Conservation (phyloP, 495 filamentous ascomycete genomes). For the Hypoxylon lienhwacheense region DNA sequence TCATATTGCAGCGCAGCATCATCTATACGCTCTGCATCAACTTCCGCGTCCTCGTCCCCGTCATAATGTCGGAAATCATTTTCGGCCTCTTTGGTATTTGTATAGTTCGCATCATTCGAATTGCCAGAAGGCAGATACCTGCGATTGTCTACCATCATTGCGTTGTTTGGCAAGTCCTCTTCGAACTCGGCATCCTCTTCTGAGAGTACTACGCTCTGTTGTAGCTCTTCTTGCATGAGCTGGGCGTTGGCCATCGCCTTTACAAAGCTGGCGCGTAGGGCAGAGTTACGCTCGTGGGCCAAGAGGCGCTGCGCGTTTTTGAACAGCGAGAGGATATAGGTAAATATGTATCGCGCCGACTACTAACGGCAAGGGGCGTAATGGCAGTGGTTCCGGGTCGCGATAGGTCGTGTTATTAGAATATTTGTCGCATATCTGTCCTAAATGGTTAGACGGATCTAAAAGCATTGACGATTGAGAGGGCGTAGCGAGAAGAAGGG, state of each 20-base stretch:
- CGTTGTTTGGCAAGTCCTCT: conserved; percentile 24
- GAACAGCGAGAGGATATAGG: neutral
- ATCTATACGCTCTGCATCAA: conserved; percentile 38
- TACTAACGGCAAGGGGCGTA: conserved; percentile 14
- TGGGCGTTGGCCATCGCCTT: conserved; percentile 51
- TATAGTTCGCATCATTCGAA: conserved; percentile 36
- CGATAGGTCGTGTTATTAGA: conserved; percentile 34
- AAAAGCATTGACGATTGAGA: neutral
- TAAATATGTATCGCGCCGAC: conserved; percentile 5
- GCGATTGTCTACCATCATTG: conserved; percentile 39
- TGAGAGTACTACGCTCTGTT: conserved; percentile 51
- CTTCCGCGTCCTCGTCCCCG: conserved; percentile 45
- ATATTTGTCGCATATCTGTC: conserved; percentile 32
- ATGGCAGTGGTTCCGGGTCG: conserved; percentile 26
- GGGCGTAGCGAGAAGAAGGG: neutral
- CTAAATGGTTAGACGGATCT: neutral
- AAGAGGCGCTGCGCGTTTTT: neutral
- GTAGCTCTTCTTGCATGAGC: conserved; percentile 54
- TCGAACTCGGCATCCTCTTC: conserved; percentile 46
- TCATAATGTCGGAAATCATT: conserved; percentile 58
- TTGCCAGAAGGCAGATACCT: conserved; percentile 41
- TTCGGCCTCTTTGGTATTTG: conserved; percentile 28
- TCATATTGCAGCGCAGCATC: conserved; percentile 29
- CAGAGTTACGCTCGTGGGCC: neutral
- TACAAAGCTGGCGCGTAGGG: neutral